Percentiles rank a stretch among this genome's conserved stretches.
phyloP scores from a whole-genome alignment of 2,329 filamentous ascomycete species.

The Pseudogymnoascus sp. region DNA sequence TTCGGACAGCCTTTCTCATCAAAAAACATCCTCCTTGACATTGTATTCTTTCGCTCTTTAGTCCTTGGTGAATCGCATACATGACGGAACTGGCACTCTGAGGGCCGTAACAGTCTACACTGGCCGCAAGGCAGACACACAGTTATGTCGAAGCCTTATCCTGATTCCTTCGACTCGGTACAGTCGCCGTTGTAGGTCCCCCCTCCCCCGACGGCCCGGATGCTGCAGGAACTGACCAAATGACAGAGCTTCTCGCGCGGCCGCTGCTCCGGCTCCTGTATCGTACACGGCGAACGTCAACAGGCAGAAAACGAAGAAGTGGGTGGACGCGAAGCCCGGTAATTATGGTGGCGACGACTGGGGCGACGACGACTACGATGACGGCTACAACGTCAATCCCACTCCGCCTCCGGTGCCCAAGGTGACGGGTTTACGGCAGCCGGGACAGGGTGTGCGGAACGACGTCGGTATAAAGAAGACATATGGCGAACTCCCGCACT shows the following conservation, averaged over 20 bases:
- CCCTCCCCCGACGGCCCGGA: not conserved
- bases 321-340: conserved; percentile 80
- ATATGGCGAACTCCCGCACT: conserved; percentile 26
- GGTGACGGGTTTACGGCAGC: conserved; percentile 36
- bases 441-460: conserved; percentile 27
- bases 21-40: not conserved
- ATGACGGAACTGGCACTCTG: conserved; percentile 9
- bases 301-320: conserved; percentile 85
- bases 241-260: conserved; percentile 18
- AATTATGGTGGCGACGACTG: conserved; percentile 92
- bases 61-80: conserved; percentile 2
- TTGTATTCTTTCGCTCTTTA: not conserved
- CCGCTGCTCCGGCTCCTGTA: conserved; percentile 18
- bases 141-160: conserved; percentile 26
- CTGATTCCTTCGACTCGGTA: conserved; percentile 24
- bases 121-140: not conserved
- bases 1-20: not conserved
- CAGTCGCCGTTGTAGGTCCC: conserved; percentile 22
- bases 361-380: conserved; percentile 66
- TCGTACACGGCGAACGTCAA: conserved; percentile 77
- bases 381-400: conserved; percentile 39
- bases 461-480: conserved; percentile 18
- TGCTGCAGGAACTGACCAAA: not conserved
- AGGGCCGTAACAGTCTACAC: not conserved
- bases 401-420: conserved; percentile 32